A percentile compares a stretch with the other conserved stretches of the same genome.
phyloP scores from a whole-genome alignment of 805 yeast genomes.

The Yamadazyma kitorensis region DNA sequence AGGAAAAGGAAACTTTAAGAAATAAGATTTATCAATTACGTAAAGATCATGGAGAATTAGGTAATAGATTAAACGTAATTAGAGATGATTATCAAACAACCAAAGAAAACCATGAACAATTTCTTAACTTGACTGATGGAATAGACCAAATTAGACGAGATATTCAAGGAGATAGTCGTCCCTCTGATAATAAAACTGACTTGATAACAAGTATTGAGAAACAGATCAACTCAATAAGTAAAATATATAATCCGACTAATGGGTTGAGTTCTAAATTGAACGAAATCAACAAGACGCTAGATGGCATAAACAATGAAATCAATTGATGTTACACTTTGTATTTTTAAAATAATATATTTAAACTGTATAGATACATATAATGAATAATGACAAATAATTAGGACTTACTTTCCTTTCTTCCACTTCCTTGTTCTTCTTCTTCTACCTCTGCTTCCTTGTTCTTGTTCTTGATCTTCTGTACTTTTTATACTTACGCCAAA shows the following conservation, averaged over 20 bases:
- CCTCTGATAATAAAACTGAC: conserved; percentile 2
- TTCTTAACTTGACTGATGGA: conserved; percentile 6
- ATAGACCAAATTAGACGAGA: conserved; percentile 3
- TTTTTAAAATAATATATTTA: not conserved
- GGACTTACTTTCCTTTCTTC: too few species aligned
- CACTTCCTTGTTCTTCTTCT: too few species aligned
- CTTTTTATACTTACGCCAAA: too few species aligned
- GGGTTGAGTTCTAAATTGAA: conserved; percentile 23
- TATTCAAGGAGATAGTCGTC: not conserved
- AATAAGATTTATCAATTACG: conserved; percentile 27
- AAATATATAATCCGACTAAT: conserved; percentile 21
- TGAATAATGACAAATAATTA: conserved; percentile 1
- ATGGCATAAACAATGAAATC: conserved; percentile 13
- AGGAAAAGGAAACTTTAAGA: conserved; percentile 30
- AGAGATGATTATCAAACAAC: conserved; percentile 19
- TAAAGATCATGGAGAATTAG: conserved; percentile 29
- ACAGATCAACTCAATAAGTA: conserved; percentile 4
- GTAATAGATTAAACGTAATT: conserved; percentile 27
- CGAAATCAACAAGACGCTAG: conserved; percentile 22
- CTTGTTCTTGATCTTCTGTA: too few species aligned
- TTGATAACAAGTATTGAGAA: conserved; percentile 7
- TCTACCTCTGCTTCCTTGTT: too few species aligned
- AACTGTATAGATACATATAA: conserved; percentile 1
- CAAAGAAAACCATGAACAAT: conserved; percentile 17
- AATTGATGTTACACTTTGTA: conserved; percentile 2